Base-by-base conservation (phyloP, 2,329 filamentous ascomycete species). In the Microsporum audouinii region DNA sequence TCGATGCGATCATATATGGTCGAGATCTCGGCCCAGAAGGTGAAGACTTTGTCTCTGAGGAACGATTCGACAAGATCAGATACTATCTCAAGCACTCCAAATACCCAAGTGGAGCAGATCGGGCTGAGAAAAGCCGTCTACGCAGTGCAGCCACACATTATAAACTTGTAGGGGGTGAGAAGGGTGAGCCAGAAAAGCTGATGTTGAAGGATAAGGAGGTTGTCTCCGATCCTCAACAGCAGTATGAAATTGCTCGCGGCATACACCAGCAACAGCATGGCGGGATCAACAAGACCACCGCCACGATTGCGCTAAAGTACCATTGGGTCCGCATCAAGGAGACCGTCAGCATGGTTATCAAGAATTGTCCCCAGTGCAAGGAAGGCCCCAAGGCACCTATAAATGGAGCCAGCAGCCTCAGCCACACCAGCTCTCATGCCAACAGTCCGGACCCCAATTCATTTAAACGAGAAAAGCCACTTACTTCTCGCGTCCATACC, bases 161-260 rank as follows among this genome's bases (percentile, higher is more conserved):
- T 79, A 94, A 94, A 75, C 84, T 96, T 38, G 73, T 83, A 8
- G 77, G 78, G 5, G 77, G 76, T 0, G 71, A 76, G 29, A 76
- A 79, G 53, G 76, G 78, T 3, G 77, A 75, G 34, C 67, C 69
- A 2, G 89, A 92, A 71, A 89, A 89, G 72, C 80, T 97, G 66
- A 95, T 96, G 89, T 84, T 97, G 69, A 96, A 96, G 76, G 92
- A 92, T 71, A 97, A 97, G 75, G 92, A 97, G 76, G 92, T 99
- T 63, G 89, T 99, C 64, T 88, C 89, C 31, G 91, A 96, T 73
- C 89, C 91, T 10, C 84, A 88, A 68, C 84, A 85, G 66, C 94
- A 99, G 77, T 95, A 95, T 73, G 89, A 94, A 63, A 94, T 97
- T 68, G 89, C 91, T 10, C 81, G 88, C 53, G 79, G 82, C 62